Evolutionary conservation across 202 grass and related monocot species (phyloP).

Genomic region (Sporobolus alterniflorus): DNA sequence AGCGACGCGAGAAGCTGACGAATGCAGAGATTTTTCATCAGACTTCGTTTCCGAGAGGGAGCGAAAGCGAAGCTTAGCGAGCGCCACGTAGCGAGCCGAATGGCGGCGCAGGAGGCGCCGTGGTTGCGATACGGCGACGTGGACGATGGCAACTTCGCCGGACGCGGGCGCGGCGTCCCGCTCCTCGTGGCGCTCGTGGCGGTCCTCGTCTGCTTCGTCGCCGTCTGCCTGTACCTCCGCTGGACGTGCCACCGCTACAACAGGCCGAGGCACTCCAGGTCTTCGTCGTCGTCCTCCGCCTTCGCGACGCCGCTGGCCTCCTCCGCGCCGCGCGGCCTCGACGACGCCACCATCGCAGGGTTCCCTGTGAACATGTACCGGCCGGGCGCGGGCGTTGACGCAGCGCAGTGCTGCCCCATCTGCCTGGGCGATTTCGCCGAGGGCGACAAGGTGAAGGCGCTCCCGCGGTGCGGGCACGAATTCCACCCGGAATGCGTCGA

Average conservation of each 20-base stretch:
- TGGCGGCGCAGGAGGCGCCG: slow-evolving; percentile 63
- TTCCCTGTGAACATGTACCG: slow-evolving; percentile 55
- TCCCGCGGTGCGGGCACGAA: slow-evolving; percentile 62
- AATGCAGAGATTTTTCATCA: too few species aligned
- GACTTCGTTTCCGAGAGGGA: not conserved
- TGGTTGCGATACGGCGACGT: slow-evolving; percentile 55
- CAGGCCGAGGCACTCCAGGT: not conserved
- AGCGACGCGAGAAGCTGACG: not conserved
- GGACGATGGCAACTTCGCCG: slow-evolving; percentile 71
- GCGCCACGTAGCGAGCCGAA: not conserved
- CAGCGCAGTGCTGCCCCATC: slow-evolving; percentile 70
- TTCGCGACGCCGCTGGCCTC: not conserved
- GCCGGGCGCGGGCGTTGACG: not conserved
- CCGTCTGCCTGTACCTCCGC: slow-evolving; percentile 68
- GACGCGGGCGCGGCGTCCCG: slow-evolving; percentile 44
- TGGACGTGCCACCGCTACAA: slow-evolving; percentile 57
- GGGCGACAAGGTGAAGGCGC: slow-evolving; percentile 66
- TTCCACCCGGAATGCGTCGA: slow-evolving; percentile 90
- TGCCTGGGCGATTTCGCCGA: slow-evolving; percentile 60
- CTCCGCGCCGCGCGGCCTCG: slow-evolving; percentile 29
- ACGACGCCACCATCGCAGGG: slow-evolving; percentile 36
- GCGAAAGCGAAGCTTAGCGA: not conserved
- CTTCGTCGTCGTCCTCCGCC: not conserved
- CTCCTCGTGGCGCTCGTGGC: slow-evolving; percentile 50
- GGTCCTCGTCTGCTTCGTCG: slow-evolving; percentile 54